A percentile compares a stretch with the other conserved stretches of the same genome.
Evolutionary conservation across 768 basidiomycete species (phyloP).

Genomic region (Omphalotus guepiniiformis): DNA sequence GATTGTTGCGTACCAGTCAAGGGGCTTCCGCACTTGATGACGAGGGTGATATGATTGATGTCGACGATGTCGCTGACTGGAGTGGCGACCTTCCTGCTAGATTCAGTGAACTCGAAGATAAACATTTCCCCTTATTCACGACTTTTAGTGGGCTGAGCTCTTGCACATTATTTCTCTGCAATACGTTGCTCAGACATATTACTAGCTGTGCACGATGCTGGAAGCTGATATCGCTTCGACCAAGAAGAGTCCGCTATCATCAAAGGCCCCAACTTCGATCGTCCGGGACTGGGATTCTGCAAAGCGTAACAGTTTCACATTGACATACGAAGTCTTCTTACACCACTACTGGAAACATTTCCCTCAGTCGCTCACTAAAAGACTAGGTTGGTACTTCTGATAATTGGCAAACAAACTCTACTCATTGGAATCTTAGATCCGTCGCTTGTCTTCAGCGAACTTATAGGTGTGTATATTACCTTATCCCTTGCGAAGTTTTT

Average conservation of each 20-base stretch:
- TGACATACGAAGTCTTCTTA: constrained; percentile 47
- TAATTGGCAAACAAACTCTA: background rate
- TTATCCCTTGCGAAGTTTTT: background rate
- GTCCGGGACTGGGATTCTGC: constrained; percentile 1
- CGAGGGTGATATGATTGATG: constrained; percentile 27
- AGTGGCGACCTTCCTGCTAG: constrained; percentile 41
- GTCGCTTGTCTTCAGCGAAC: constrained; percentile 57
- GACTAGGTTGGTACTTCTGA: constrained; percentile 39
- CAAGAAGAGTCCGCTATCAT: constrained; percentile 1
- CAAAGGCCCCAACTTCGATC: constrained; percentile 1
- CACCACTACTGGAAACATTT: constrained; percentile 58
- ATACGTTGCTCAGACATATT: background rate
- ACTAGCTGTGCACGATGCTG: constrained; percentile 44
- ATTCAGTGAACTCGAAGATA: constrained; percentile 53
- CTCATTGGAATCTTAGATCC: constrained; percentile 39
- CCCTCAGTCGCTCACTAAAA: constrained; percentile 44
- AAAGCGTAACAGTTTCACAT: constrained; percentile 13
- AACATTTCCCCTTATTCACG: constrained; percentile 67
- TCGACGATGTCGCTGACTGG: constrained; percentile 39
- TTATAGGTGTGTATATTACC: constrained; percentile 46
- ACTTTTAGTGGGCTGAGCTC: constrained; percentile 67
- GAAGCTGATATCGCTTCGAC: constrained; percentile 37
- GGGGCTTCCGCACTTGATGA: constrained; percentile 9
- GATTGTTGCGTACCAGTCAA: constrained; percentile 18
- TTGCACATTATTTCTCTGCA: background rate